Base-by-base conservation (phyloP, 192 early-diverging fungal species). In the Phycomyces blakesleeanus region DNA sequence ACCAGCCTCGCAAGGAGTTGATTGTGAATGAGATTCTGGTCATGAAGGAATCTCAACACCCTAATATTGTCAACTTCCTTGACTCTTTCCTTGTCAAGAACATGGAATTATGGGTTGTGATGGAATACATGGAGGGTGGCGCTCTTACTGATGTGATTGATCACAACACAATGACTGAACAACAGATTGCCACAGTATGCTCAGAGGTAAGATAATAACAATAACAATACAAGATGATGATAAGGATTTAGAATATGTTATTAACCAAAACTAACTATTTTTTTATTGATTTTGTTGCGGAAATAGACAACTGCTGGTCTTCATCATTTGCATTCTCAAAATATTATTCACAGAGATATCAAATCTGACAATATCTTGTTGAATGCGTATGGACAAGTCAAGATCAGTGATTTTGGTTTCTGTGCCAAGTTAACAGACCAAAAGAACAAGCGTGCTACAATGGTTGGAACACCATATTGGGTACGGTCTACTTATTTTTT, bases 61-160 rank as follows among this genome's bases (percentile, higher is more conserved):
- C 90, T 59, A 98, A 97, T 73, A 96, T 98, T 83, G 94, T 97
- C 77, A 98, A 98, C 79, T 98, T 91, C 65, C 76, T 95, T 47
- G 95, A 97, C 75, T 83, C 90, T 10, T 98, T 89, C 75, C 76
- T 98, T 66, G 85, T 95, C 55, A 87, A 86, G 70, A 81, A 80
- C 18, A 69, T 64, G 25, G 95, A 97, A 44, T 78, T 98, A 62
- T 98, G 97, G 97, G 92, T 98, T 15, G 87, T 98, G 26, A 94
- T 98, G 93, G 97, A 98, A 79, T 93, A 90, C 75, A 98, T 98
- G 95, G 97, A 98, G 75, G 97, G 94, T 52, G 97, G 97, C 52
- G 85, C 95, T 16, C 80, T 98, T 75, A 98, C 94, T 24, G 96
- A 98, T 70, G 90, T 97, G 24, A 97, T 98, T 74, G 92, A 91